These are phyloP conservation scores for Malassezia japonica DNA, from an alignment of 1,284 basidiomycete species.

Conservation along the genomic window DNA sequence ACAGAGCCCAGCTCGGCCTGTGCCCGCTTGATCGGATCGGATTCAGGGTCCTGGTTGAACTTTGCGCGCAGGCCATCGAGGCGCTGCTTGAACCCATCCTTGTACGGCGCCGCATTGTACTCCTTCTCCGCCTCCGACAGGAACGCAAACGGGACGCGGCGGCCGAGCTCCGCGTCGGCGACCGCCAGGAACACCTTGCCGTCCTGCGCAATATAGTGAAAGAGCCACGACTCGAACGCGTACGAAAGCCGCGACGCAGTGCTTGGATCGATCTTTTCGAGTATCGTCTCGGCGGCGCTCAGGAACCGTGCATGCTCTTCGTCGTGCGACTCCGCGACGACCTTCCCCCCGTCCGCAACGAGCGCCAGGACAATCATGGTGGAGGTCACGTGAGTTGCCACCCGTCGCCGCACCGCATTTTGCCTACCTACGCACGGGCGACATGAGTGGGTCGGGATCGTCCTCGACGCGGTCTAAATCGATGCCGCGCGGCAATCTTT, in stretches of 20 bases:
- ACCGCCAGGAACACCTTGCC: slow-evolving; percentile 76
- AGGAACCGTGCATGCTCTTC: slow-evolving; percentile 36
- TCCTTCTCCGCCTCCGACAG: slow-evolving; percentile 72
- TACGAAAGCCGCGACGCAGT: slow-evolving; percentile 78
- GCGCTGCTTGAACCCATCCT: slow-evolving; percentile 13
- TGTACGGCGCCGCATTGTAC: slow-evolving; percentile 19
- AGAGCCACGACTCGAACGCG: slow-evolving; percentile 63
- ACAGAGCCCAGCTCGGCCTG: slow-evolving; percentile 83
- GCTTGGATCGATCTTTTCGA: slow-evolving; percentile 86
- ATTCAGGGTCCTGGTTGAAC: slow-evolving; percentile 78
- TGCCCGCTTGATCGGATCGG: slow-evolving; percentile 81
- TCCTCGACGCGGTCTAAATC: background rate
- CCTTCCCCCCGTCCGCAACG: slow-evolving; percentile 27
- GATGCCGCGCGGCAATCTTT: background rate
- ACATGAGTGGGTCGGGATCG: too few relatives aligned
- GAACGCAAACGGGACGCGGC: slow-evolving; percentile 84
- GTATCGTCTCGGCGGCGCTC: slow-evolving; percentile 74
- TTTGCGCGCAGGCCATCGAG: slow-evolving; percentile 52
- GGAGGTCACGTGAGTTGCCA: background rate
- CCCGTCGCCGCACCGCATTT: background rate
- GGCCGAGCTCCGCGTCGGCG: slow-evolving; percentile 66
- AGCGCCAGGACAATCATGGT: slow-evolving; percentile 42
- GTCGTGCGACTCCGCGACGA: slow-evolving; percentile 36
- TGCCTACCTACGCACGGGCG: background rate
- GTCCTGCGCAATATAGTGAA: slow-evolving; percentile 62